A percentile compares a stretch with the other conserved stretches of the same genome.
These are phyloP conservation scores for Colletotrichum magnum DNA, from an alignment of 2,329 filamentous ascomycete genomes.

Conservation along the genomic window DNA sequence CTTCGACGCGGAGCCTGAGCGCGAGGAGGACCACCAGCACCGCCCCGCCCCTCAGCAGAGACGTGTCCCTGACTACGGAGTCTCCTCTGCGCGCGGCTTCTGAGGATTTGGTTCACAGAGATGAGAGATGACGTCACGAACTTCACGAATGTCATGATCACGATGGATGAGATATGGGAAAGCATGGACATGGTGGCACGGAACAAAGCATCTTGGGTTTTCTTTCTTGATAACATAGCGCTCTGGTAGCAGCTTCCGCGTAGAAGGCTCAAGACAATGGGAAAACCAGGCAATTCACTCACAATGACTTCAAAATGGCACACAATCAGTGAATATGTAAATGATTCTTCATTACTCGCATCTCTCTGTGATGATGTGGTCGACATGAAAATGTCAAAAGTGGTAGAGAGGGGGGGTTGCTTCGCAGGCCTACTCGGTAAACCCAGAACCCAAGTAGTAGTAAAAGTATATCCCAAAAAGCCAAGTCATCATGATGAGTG, in stretches of 20 bases:
- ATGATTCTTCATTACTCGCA: background rate
- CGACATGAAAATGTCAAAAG: background rate
- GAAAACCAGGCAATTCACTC: background rate
- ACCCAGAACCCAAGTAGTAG: background rate
- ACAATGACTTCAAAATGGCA: background rate
- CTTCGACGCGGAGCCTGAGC: too few relatives aligned
- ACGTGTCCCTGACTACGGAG: too few relatives aligned
- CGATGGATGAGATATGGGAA: background rate
- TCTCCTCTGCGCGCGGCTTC: too few relatives aligned
- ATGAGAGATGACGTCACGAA: background rate
- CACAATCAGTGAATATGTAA: background rate
- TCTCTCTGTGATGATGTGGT: background rate
- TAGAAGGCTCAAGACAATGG: background rate
- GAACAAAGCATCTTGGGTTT: background rate
- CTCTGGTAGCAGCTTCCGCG: background rate
- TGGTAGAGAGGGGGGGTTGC: background rate
- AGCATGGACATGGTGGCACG: background rate
- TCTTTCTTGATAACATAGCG: background rate
- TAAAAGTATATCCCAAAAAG: background rate
- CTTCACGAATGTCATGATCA: background rate
- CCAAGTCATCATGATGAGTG: background rate
- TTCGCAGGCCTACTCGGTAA: too few relatives aligned
- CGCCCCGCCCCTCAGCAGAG: too few relatives aligned
- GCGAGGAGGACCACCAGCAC: too few relatives aligned
- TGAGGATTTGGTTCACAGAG: background rate